phyloP scores from a whole-genome alignment of 1,284 basidiomycete genomes.

The Cryptococcus sp. region DNA sequence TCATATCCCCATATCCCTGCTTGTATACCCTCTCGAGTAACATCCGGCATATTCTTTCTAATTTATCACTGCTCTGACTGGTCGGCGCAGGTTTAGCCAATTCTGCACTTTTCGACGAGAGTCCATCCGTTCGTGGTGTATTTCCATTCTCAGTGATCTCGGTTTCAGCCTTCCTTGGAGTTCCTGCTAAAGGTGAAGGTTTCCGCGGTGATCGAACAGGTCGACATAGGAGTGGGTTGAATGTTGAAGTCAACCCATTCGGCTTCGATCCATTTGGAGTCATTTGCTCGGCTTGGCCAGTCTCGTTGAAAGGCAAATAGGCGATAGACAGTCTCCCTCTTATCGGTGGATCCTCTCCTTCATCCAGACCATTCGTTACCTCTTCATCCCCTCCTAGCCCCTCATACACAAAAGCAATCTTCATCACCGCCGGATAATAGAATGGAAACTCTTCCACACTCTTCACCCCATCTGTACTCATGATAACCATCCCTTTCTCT shows the following conservation, averaged over 20 bases:
- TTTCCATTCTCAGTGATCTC: neutral
- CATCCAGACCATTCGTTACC: conserved; percentile 1
- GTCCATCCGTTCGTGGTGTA: neutral
- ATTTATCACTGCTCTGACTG: conserved; percentile 44
- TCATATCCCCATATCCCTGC: conserved; percentile 75
- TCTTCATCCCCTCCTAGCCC: conserved; percentile 5
- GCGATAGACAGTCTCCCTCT: conserved; percentile 22
- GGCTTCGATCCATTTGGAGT: too few species aligned
- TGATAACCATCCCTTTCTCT: conserved; percentile 23
- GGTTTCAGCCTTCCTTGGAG: neutral
- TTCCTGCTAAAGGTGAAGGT: conserved; percentile 32
- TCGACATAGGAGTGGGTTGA: neutral
- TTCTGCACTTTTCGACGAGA: neutral
- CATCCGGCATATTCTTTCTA: conserved; percentile 73
- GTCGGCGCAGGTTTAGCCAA: conserved; percentile 9
- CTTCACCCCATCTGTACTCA: conserved; percentile 31
- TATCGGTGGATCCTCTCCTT: conserved; percentile 2
- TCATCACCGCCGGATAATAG: conserved; percentile 41
- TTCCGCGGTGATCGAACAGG: conserved; percentile 10
- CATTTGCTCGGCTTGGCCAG: conserved; percentile 3
- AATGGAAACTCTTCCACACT: conserved; percentile 34
- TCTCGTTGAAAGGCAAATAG: conserved; percentile 24
- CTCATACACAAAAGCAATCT: conserved; percentile 38
- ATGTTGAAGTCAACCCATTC: too few species aligned
- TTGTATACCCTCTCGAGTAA: conserved; percentile 78